Conservation (phyloP, 257 asterid species). For the Paraleonurus japonicus region DNA sequence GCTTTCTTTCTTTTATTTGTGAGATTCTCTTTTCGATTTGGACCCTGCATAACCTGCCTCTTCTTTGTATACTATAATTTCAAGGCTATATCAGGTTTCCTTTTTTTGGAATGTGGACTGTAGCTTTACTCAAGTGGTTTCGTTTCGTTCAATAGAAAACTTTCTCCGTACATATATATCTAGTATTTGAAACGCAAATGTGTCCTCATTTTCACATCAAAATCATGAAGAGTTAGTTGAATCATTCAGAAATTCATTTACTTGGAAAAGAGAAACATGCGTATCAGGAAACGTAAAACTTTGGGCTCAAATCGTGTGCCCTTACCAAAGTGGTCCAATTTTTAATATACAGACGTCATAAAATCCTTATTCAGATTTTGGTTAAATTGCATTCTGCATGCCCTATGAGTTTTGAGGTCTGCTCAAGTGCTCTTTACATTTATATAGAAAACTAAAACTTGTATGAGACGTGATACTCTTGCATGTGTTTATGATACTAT, state of each 20-base stretch:
- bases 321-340: neutral
- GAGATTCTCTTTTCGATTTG: neutral
- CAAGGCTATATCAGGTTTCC: neutral
- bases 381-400: neutral
- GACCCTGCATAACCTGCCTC: too few species aligned
- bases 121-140: neutral
- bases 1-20: neutral
- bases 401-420: neutral
- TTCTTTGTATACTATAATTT: neutral
- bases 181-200: neutral
- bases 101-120: neutral
- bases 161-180: neutral
- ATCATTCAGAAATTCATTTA: neutral
- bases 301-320: neutral
- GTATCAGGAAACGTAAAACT: neutral
- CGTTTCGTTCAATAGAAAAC: neutral
- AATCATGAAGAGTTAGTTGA: conserved; percentile 5
- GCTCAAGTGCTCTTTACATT: neutral
- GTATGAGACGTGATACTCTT: too few species aligned
- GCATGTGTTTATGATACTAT: too few species aligned
- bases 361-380: neutral
- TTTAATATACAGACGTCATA: neutral
- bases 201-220: neutral
- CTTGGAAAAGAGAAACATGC: neutral
- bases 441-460: too few species aligned